These are phyloP conservation scores for Xerocomus spinulosus DNA, from an alignment of 768 basidiomycete species.

Conservation along the genomic window DNA sequence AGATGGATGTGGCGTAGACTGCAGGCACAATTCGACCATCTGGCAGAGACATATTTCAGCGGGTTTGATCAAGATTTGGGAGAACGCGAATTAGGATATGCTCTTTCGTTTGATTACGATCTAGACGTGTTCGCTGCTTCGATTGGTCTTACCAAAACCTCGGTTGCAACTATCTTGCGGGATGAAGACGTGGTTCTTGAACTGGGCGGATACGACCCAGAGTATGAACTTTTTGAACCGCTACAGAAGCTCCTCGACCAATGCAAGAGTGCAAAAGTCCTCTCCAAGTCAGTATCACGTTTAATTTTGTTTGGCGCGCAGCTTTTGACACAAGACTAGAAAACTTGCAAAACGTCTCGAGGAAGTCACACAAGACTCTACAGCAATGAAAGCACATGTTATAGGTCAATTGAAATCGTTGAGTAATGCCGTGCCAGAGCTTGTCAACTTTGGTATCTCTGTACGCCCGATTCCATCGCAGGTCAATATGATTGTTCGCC, in stretches of 20 bases:
- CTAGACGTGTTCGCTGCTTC: constrained; percentile 93
- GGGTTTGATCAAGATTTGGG: constrained; percentile 83
- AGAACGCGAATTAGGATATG: constrained; percentile 83
- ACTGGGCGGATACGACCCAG: constrained; percentile 68
- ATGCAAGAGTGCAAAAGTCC: constrained; percentile 71
- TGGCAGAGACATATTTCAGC: constrained; percentile 82
- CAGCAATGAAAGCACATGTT: constrained; percentile 67
- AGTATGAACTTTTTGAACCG: constrained; percentile 74
- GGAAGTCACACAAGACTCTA: constrained; percentile 66
- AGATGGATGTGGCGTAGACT: constrained; percentile 57
- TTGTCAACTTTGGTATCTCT: constrained; percentile 89
- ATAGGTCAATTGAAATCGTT: constrained; percentile 68
- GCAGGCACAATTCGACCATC: constrained; percentile 89
- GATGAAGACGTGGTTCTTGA: constrained; percentile 79
- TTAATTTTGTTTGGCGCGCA: not conserved
- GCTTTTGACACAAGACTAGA: constrained; percentile 38
- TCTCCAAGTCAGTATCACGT: constrained; percentile 71
- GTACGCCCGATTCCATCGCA: constrained; percentile 38
- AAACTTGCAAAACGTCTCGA: constrained; percentile 86
- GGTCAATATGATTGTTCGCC: not conserved
- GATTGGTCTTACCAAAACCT: constrained; percentile 85
- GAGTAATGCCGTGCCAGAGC: constrained; percentile 69
- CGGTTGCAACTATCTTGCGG: constrained; percentile 62
- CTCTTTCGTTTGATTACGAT: constrained; percentile 81
- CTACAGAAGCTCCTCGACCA: constrained; percentile 79